phyloP scores from a whole-genome alignment of 176 grass and related monocot genomes.

The Oryza glumipatula region DNA sequence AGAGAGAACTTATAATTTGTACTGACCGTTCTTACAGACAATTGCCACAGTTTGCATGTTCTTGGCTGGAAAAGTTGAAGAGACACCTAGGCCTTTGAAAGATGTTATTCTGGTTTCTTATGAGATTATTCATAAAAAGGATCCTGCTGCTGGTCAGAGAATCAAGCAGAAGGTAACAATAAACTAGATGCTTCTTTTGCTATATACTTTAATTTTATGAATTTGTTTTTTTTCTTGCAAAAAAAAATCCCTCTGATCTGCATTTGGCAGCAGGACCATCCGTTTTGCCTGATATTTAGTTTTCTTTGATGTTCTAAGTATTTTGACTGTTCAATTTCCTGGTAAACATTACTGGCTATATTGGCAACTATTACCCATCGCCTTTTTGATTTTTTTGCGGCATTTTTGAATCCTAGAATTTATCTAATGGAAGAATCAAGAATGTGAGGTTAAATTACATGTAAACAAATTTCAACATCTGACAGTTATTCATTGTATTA shows the following conservation, averaged over 20 bases:
- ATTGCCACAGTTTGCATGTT: conserved; percentile 99
- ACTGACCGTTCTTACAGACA: conserved; percentile 61
- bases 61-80: conserved; percentile 98
- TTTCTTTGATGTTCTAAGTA: not conserved
- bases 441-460: not conserved
- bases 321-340: not conserved
- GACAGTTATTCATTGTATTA: not conserved
- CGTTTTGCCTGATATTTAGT: not conserved
- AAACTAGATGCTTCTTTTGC: conserved; percentile 22
- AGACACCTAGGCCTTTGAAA: conserved; percentile 91
- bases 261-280: not conserved
- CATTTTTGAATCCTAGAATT: not conserved
- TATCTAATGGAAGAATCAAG: conserved; percentile 12
- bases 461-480: conserved; percentile 17
- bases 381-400: not conserved
- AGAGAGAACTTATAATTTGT: conserved; percentile 20
- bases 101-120: conserved; percentile 94
- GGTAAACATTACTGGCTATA: not conserved
- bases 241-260: not conserved
- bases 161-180: conserved; percentile 91
- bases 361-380: not conserved
- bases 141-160: conserved; percentile 85
- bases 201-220: conserved; percentile 9
- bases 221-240: not conserved
- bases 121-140: conserved; percentile 94